A percentile compares a stretch with the other conserved stretches of the same genome.
phyloP scores from a whole-genome alignment of 2,329 filamentous ascomycete genomes.

The Myriosclerotinia duriaeana region DNA sequence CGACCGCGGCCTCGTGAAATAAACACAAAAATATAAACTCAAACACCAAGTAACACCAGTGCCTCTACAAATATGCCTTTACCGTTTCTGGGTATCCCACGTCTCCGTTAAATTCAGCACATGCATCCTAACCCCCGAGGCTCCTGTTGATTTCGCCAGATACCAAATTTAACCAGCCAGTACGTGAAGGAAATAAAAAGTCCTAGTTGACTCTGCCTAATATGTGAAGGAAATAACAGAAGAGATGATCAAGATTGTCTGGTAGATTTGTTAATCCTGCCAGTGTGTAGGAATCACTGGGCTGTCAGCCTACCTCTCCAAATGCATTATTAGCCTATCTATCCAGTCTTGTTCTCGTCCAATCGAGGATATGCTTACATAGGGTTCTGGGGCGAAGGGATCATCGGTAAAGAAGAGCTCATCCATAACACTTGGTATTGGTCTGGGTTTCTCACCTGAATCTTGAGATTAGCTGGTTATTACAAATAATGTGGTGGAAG shows the following conservation, averaged over 20 bases:
- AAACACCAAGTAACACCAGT: background rate
- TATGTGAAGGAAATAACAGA: background rate
- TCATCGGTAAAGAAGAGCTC: background rate
- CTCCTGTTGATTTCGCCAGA: background rate
- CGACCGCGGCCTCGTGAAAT: background rate
- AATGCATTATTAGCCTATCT: background rate
- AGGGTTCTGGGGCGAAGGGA: background rate
- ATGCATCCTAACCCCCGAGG: background rate
- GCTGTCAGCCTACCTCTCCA: background rate
- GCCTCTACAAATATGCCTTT: background rate
- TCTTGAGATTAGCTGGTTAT: background rate
- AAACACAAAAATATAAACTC: background rate
- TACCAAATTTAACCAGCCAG: background rate
- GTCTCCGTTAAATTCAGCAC: background rate
- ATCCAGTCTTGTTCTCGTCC: background rate
- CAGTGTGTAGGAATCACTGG: slow-evolving; percentile 14
- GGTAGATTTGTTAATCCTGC: background rate
- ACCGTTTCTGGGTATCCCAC: background rate
- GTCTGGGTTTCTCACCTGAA: background rate
- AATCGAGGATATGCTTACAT: background rate
- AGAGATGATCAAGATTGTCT: background rate
- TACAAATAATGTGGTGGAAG: background rate
- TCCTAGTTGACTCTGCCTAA: too few species aligned
- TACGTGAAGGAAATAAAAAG: background rate
- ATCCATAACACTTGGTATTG: slow-evolving; percentile 14